Evolutionary conservation across 116 monocot genomes (phyloP).

Genomic region (Cymodocea nodosa): DNA sequence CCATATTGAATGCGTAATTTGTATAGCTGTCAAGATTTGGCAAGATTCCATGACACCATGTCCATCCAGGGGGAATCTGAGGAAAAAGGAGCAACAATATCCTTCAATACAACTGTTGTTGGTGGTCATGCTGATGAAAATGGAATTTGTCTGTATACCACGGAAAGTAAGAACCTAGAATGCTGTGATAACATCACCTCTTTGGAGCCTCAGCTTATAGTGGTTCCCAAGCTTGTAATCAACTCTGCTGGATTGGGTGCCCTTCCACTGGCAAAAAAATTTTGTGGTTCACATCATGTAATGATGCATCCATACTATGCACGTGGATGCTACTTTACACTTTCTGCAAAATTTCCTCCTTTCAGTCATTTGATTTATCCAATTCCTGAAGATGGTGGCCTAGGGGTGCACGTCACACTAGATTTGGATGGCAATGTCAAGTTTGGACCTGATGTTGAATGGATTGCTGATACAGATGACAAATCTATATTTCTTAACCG

Average conservation of each 20-base stretch:
- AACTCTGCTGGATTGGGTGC: slow-evolving; percentile 92
- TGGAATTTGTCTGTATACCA: slow-evolving; percentile 47
- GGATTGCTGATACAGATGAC: slow-evolving; percentile 61
- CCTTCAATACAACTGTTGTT: slow-evolving; percentile 67
- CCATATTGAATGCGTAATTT: no score
- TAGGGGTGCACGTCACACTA: slow-evolving; percentile 94
- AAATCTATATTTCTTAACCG: slow-evolving; percentile 56
- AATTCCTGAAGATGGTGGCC: slow-evolving; percentile 86
- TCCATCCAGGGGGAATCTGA: slow-evolving; percentile 83
- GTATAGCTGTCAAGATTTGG: background rate
- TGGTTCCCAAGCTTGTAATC: slow-evolving; percentile 64
- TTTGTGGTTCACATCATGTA: slow-evolving; percentile 29
- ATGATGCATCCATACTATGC: slow-evolving; percentile 54
- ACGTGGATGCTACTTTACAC: slow-evolving; percentile 85
- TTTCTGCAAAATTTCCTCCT: slow-evolving; percentile 55
- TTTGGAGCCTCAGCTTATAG: slow-evolving; percentile 42
- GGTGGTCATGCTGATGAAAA: slow-evolving; percentile 55
- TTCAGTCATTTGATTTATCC: slow-evolving; percentile 87
- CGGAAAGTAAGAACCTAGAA: slow-evolving; percentile 52
- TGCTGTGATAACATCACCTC: slow-evolving; percentile 13
- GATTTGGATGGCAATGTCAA: slow-evolving; percentile 68
- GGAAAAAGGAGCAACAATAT: slow-evolving; percentile 38
- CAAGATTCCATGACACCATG: background rate
- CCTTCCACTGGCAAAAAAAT: slow-evolving; percentile 65
- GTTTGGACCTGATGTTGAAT: slow-evolving; percentile 97